phyloP scores from a whole-genome alignment of 73 alveolate genomes.

The Stentor roeselii region DNA sequence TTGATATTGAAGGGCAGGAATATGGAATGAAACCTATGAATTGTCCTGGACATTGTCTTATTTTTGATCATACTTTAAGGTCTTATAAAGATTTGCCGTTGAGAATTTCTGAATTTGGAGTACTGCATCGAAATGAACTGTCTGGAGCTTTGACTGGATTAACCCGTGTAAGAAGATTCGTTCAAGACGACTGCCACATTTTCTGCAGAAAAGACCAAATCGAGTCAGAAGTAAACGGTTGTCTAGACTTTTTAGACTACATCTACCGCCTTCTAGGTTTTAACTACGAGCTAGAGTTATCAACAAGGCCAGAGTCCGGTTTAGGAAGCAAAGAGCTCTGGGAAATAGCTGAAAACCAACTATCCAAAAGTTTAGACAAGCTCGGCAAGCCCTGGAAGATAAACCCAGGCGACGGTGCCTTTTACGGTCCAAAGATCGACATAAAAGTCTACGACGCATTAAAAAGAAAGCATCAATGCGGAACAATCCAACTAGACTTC shows the following conservation, averaged over 20 bases:
- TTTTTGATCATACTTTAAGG: constrained; percentile 86
- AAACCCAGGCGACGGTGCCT: constrained; percentile 99
- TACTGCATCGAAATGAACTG: constrained; percentile 98
- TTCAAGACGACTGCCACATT: constrained; percentile 98
- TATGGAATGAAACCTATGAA: constrained; percentile 99
- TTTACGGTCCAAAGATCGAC: constrained; percentile 99
- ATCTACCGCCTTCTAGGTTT: constrained; percentile 59
- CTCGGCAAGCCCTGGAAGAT: constrained; percentile 96
- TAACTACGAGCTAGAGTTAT: constrained; percentile 84
- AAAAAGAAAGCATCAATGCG: constrained; percentile 99
- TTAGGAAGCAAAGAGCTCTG: constrained; percentile 94
- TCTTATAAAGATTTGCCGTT: constrained; percentile 98
- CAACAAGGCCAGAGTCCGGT: constrained; percentile 94
- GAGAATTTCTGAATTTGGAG: constrained; percentile 99
- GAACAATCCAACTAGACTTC: constrained; percentile 96
- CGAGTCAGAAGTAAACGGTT: constrained; percentile 41
- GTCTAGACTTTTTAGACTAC: not conserved
- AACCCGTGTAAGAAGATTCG: constrained; percentile 99
- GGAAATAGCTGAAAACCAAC: constrained; percentile 93
- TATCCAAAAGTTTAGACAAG: constrained; percentile 85
- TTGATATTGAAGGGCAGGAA: constrained; percentile 95
- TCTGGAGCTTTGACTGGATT: constrained; percentile 99
- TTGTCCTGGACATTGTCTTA: constrained; percentile 98
- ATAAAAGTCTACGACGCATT: constrained; percentile 97
- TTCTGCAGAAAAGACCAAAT: constrained; percentile 97